A percentile compares a stretch with the other conserved stretches of the same genome.
Conservation (phyloP, 345 rosid genomes). For the Melaleuca quinquenervia region DNA sequence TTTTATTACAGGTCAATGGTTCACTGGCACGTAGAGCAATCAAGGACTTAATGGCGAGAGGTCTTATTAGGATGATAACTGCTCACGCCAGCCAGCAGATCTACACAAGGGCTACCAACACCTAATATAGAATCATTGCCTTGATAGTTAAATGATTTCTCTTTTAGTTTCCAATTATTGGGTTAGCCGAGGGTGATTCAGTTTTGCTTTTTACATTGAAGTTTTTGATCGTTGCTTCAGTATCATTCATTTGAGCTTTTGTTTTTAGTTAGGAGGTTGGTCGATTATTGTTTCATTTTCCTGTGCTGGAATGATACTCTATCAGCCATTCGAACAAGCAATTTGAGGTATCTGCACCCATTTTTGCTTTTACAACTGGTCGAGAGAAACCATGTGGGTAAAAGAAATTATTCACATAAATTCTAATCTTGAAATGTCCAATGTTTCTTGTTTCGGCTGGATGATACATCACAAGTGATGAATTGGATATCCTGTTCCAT, state of each 20-base stretch:
- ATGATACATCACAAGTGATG: background rate
- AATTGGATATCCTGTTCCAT: background rate
- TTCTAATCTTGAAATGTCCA: background rate
- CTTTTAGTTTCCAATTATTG: background rate
- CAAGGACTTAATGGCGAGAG: conserved; percentile 65
- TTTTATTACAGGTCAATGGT: conserved; percentile 27
- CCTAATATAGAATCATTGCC: conserved; percentile 8
- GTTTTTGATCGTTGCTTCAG: background rate
- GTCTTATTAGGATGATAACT: conserved; percentile 54
- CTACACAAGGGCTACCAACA: conserved; percentile 68
- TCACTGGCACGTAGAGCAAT: conserved; percentile 61
- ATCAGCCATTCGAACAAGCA: background rate
- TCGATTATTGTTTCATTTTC: background rate
- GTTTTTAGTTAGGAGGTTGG: background rate
- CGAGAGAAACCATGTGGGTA: background rate
- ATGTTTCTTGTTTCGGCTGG: background rate
- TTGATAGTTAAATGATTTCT: background rate
- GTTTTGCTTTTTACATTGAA: background rate
- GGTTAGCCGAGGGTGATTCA: background rate
- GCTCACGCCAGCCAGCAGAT: conserved; percentile 67
- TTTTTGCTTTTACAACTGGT: background rate
- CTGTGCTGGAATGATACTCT: background rate
- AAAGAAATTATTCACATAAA: background rate
- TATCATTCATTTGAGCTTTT: background rate
- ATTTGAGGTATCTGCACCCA: background rate